Base-by-base conservation (phyloP, 2,329 filamentous ascomycete species). In the Colletotrichum sp. region DNA sequence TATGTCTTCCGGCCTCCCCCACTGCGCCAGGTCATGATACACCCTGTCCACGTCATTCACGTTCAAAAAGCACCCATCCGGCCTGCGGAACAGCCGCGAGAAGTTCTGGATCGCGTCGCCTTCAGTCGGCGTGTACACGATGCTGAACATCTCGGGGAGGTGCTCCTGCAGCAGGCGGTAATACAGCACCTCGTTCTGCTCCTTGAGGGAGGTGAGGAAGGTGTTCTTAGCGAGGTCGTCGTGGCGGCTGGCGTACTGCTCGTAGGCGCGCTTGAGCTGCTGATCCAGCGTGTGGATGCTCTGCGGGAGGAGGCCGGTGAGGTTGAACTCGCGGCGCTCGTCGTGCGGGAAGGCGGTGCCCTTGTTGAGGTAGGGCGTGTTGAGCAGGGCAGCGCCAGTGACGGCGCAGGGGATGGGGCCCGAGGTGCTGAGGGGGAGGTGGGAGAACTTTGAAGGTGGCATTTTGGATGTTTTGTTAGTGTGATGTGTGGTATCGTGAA, bases 51-150 rank as follows among this genome's bases (percentile, higher is more conserved):
- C 84, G 70, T 96, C 91, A 21, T 91, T 87, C 64, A 97, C 94
- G 79, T 94, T 95, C 66, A 97, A 84, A 78, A 95, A 97, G 79
- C 94, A 95, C 1, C 96, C 96, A 78, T 96, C 94, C 0, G 95
- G 94, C 21, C 91, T 88, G 13, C 96, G 87, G 80, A 98, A 98
- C 0, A 97, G 83, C 0, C 93, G 87, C 1, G 95, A 97, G 81
- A 95, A 98, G 77, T 96, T 94, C 78, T 95, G 91, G 66, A 98
- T 98, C 0, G 96, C 96, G 55, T 97, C 95, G 10, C 94, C 95
- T 84, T 98, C 95, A 0, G 96, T 98, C 0, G 96, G 96, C 0
- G 96, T 98, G 81, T 98, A 98, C 32, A 98, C 94, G n/a, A 98
- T 87, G 55, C 93, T 92, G 81, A 97, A 96, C 94, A 98, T 97